Evolutionary conservation across 805 yeast genomes (phyloP), one percentile per base, ranked within the genome.

Genomic region (Maudiozyma bulderi): DNA sequence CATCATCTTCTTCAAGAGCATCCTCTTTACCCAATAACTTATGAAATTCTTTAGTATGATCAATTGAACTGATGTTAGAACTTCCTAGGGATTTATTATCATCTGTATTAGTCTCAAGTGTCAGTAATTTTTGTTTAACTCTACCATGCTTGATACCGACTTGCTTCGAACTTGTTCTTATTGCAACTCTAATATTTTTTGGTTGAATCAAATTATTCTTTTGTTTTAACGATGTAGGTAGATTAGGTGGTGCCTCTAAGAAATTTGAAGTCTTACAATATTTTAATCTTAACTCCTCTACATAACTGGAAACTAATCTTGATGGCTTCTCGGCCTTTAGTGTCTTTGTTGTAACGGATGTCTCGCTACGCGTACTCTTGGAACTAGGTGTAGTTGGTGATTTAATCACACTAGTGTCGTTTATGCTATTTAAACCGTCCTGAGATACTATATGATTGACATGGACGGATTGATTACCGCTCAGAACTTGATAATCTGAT

Each of bases 61-160:
- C 66, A 6, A 57, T 60, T 34, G 52, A 49, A 15, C 48, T 49
- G 9, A 49, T 52, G 5, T 51, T 35, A 11, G 33, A 35, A 4
- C 47, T 45, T 13, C 45, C 49, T 8, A 45, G 43, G 5, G 37
- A 38, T 29, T 41, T 40, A 5, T 34, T 44, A 13, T 48, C 48
- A 30, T 60, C 65, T 38, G 61, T 64, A 38, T 56, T 56, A n/a
- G 69, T 62, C 50, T 66, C 71, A 14, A 64, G 47, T 7, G 68
- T 50, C 13, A 66, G 44, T 15, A 66, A 46, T 46, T 66, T 66
- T 51, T 62, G 65, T 45, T 66, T 66, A 3, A 64, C 64, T 46
- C 59, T 62, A 26, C 69, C 69, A 49, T 66, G 71, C 44, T 66
- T 66, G 31, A 66, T 66, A 48, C 69, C 68, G 37, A 65, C 58